These are phyloP conservation scores for Seminavis robusta DNA, from an alignment of 108 stramenopile genomes.

Conservation along the genomic window DNA sequence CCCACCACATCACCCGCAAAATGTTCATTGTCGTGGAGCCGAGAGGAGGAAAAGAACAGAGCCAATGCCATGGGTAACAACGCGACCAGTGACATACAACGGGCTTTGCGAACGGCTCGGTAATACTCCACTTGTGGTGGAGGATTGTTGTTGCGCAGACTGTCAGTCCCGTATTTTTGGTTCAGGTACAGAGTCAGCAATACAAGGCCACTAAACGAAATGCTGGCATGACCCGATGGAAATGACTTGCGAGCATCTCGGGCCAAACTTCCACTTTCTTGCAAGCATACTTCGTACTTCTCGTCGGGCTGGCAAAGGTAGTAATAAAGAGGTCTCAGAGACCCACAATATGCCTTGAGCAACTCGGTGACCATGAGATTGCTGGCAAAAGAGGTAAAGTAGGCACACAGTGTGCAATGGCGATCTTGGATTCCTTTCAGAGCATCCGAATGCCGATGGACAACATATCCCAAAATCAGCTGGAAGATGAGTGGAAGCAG, in stretches of 20 bases:
- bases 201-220: conserved; percentile 40
- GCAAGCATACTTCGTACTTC: conserved; percentile 25
- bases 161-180: too few relatives aligned
- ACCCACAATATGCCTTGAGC: conserved; percentile 50
- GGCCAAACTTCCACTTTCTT: conserved; percentile 2
- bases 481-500: conserved; percentile 2
- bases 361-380: conserved; percentile 26
- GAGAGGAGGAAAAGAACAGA: conserved; percentile 36
- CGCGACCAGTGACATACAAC: conserved; percentile 25
- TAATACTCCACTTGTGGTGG: too few relatives aligned
- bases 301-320: conserved; percentile 42
- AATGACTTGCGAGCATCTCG: conserved; percentile 40
- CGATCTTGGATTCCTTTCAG: conserved; percentile 6
- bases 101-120: too few relatives aligned
- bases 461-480: neutral
- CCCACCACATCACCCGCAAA: conserved; percentile 61
- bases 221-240: conserved; percentile 48
- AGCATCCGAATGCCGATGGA: neutral
- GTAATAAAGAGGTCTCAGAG: conserved; percentile 55
- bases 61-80: conserved; percentile 39
- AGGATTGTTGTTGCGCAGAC: too few relatives aligned
- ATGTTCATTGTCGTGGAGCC: conserved; percentile 57
- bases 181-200: conserved; percentile 41
- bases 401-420: conserved; percentile 39
- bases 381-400: conserved; percentile 25